A percentile compares a stretch with the other conserved stretches of the same genome.
Conservation (phyloP, 805 yeast species). For the Saccharomycopsis javanensis region DNA sequence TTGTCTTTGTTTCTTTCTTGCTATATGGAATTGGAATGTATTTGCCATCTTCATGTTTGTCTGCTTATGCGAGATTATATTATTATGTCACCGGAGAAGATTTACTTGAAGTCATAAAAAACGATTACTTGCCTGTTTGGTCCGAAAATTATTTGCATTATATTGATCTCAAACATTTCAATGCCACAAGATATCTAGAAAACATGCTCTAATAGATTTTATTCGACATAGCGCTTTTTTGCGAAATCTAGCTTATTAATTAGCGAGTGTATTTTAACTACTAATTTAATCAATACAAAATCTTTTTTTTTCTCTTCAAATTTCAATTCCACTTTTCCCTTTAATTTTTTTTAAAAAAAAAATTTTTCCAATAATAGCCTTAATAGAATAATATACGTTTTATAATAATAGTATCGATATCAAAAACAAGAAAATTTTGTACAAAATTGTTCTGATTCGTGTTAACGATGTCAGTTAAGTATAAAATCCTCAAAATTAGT, state of each 20-base stretch:
- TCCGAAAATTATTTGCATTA: constrained; percentile 12
- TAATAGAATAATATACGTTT: not conserved
- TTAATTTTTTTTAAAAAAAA: no score
- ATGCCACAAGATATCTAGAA: constrained; percentile 16
- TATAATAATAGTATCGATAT: not conserved
- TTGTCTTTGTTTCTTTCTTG: constrained; percentile 29
- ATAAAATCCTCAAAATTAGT: no score
- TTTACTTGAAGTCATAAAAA: constrained; percentile 16
- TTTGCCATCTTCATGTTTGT: constrained; percentile 23
- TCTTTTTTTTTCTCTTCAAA: not conserved
- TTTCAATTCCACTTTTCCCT: not conserved
- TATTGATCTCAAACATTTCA: constrained; percentile 15
- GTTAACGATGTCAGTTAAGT: no score
- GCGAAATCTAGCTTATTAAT: no score
- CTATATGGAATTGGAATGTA: constrained; percentile 31
- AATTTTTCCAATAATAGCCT: not conserved
- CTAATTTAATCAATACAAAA: not conserved
- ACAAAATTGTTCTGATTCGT: no score
- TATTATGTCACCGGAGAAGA: constrained; percentile 29
- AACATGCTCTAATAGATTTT: constrained; percentile 2
- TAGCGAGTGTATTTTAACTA: no score
- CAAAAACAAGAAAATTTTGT: not conserved
- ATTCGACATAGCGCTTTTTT: no score
- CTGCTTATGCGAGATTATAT: constrained; percentile 24
- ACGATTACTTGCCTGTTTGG: constrained; percentile 8